Base-by-base conservation (phyloP, 331 rosid species). In the Quercus tomentella region DNA sequence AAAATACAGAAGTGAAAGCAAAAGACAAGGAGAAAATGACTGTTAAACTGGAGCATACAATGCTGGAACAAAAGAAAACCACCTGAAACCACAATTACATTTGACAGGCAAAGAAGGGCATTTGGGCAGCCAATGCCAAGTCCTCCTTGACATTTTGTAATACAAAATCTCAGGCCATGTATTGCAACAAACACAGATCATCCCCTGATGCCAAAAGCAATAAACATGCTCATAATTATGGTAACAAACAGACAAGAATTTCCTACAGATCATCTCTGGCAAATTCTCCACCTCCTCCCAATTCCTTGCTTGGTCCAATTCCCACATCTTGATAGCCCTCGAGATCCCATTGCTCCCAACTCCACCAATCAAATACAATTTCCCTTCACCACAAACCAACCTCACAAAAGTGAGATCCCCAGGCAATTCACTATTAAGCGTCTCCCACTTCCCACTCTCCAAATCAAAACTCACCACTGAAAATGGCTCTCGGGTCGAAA, bases 121-220 rank as follows among this genome's bases (percentile, higher is more conserved):
- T 77, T 82, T 91, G 43, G 94, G 93, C 62, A 93, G 90, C 99
- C 99, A 95, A 88, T 91, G 97, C 98, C 99, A 95, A 51, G 96
- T 91, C 84, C 83, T 88, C 72, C 96, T 84, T 3, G 90, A 85
- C 22, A 86, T 79, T 76, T 84, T 88, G 89, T 66, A 93, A 72
- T 89, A 95, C 91, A 95, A 81, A 4, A 93, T 89, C 98, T 95
- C 97, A 4, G 99, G 94, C 98, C 99, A 95, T 0, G 92, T 92
- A 69, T 89, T 86, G 86, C 99, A 95, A 76, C 97, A 90, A 71
- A 95, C 79, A 63, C 99, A 95, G 49, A 95, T 83, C 90, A 88
- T 88, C 16, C 99, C 99, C 45, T 84, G 85, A 83, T 95, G 98
- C 97, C 97, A 91, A 70, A 93, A 90, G 78, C 98, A 93, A 84